A percentile compares a stretch with the other conserved stretches of the same genome.
Conservation (phyloP, 2,329 filamentous ascomycete species). For the Ascochyta pisi region DNA sequence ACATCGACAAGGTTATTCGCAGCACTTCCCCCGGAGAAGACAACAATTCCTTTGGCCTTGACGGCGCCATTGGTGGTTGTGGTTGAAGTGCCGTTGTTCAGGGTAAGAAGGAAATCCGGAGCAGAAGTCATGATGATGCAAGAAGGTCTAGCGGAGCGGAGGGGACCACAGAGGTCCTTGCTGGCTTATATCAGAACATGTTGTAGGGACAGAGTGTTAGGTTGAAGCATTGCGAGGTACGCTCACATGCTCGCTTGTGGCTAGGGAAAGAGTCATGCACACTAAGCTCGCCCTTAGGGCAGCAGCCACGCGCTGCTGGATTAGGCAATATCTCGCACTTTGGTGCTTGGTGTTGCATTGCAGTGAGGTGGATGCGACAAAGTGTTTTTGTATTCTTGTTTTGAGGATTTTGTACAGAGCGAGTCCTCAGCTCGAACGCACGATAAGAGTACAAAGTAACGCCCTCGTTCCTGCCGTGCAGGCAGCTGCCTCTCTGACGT, state of each 20-base stretch:
- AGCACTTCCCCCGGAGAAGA: slow-evolving; percentile 93
- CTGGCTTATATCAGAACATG: slow-evolving; percentile 29
- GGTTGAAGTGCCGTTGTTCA: slow-evolving; percentile 24
- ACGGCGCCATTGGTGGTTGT: slow-evolving; percentile 28
- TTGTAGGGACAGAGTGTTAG: slow-evolving; percentile 29
- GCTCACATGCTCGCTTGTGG: slow-evolving; percentile 21
- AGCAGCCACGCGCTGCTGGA: slow-evolving; percentile 22
- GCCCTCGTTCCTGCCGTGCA: slow-evolving; percentile 1
- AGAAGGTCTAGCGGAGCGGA: not conserved
- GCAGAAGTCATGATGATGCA: slow-evolving; percentile 25
- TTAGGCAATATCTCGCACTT: slow-evolving; percentile 40
- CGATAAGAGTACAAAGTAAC: slow-evolving; percentile 29
- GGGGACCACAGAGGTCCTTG: slow-evolving; percentile 25
- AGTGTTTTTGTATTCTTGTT: slow-evolving; percentile 18
- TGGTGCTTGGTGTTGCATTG: not conserved
- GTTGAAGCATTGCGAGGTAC: slow-evolving; percentile 13
- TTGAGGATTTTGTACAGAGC: slow-evolving; percentile 41
- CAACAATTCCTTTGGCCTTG: slow-evolving; percentile 68
- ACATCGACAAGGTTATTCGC: slow-evolving; percentile 94
- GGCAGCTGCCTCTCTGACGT: not conserved
- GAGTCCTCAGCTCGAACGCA: slow-evolving; percentile 41
- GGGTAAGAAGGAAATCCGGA: slow-evolving; percentile 25
- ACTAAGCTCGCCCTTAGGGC: slow-evolving; percentile 24
- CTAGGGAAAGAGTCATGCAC: slow-evolving; percentile 36
- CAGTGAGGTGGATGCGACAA: not conserved